Percentiles rank a stretch among this genome's conserved stretches.
Evolutionary conservation across 768 basidiomycete genomes (phyloP).

Genomic region (Hypholoma sublateritium): DNA sequence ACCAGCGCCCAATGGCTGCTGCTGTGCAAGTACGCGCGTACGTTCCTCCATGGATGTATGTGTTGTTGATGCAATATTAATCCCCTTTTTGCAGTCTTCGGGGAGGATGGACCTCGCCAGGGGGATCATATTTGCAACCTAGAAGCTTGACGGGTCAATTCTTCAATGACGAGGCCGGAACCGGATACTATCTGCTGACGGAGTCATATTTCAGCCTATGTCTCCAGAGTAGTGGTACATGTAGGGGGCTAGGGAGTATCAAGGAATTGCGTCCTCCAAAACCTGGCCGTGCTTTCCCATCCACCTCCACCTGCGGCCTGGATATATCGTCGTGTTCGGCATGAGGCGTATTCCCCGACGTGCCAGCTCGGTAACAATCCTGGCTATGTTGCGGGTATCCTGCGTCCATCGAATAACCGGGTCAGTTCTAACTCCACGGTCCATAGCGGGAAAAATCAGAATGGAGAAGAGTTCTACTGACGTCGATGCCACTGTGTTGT

Average conservation of each 20-base stretch:
- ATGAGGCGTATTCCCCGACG: conserved; percentile 63
- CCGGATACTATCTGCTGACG: conserved; percentile 15
- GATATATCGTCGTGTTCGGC: conserved; percentile 71
- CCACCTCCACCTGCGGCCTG: conserved; percentile 75
- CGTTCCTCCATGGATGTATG: background rate
- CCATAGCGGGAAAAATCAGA: conserved; percentile 14
- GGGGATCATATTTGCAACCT: conserved; percentile 1
- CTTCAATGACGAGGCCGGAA: conserved; percentile 9
- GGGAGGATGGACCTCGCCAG: background rate
- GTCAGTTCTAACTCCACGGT: conserved; percentile 15
- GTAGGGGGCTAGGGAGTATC: conserved; percentile 13
- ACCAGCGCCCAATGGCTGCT: background rate
- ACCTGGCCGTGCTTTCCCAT: conserved; percentile 79
- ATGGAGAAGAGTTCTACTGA: conserved; percentile 40
- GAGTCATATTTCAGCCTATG: conserved; percentile 19
- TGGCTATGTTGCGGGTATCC: conserved; percentile 90
- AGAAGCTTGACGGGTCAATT: conserved; percentile 9
- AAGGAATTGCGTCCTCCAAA: conserved; percentile 43
- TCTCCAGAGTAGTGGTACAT: conserved; percentile 21
- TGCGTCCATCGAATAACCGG: conserved; percentile 30
- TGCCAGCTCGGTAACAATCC: conserved; percentile 80
- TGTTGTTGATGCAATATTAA: background rate
- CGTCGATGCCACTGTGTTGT: conserved; percentile 88
- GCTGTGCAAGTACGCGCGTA: background rate
- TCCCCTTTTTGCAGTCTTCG: background rate